Evolutionary conservation across 345 rosid genomes (phyloP).

Genomic region (Syzygium jambos): DNA sequence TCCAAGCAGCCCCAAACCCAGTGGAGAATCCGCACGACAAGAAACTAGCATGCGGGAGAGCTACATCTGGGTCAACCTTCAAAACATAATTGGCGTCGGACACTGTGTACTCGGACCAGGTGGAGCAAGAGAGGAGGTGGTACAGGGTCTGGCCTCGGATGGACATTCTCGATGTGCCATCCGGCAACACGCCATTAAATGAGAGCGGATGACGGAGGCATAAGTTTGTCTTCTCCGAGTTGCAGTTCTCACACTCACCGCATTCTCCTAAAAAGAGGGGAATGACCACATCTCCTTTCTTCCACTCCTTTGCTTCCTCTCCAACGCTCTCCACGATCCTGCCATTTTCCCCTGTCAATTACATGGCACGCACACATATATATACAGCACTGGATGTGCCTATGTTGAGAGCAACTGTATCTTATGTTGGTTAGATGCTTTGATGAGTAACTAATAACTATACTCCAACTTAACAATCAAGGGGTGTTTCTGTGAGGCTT

Average conservation of each 20-base stretch:
- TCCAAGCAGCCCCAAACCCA: slow-evolving; percentile 76
- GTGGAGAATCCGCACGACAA: slow-evolving; percentile 67
- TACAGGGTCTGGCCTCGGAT: slow-evolving; percentile 31
- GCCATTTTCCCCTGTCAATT: not conserved
- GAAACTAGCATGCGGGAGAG: slow-evolving; percentile 38
- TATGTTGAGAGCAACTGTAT: not conserved
- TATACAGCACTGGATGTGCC: not conserved
- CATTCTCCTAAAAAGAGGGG: slow-evolving; percentile 49
- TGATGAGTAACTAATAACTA: not conserved
- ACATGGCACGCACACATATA: not conserved
- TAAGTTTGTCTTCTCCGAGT: slow-evolving; percentile 27
- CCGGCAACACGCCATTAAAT: slow-evolving; percentile 27
- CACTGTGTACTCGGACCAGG: slow-evolving; percentile 59
- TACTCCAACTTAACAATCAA: not conserved
- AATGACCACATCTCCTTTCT: slow-evolving; percentile 52
- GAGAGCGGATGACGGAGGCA: slow-evolving; percentile 35
- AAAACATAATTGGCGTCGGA: slow-evolving; percentile 31
- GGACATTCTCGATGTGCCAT: slow-evolving; percentile 54
- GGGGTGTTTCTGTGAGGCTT: not conserved
- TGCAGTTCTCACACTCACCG: slow-evolving; percentile 52
- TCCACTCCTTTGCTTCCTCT: slow-evolving; percentile 34
- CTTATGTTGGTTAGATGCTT: not conserved
- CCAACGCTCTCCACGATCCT: slow-evolving; percentile 63
- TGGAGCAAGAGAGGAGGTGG: slow-evolving; percentile 44
- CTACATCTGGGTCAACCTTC: slow-evolving; percentile 32